Evolutionary conservation across 352 stramenopile species (phyloP).

Genomic region (Pythium monospermum): DNA sequence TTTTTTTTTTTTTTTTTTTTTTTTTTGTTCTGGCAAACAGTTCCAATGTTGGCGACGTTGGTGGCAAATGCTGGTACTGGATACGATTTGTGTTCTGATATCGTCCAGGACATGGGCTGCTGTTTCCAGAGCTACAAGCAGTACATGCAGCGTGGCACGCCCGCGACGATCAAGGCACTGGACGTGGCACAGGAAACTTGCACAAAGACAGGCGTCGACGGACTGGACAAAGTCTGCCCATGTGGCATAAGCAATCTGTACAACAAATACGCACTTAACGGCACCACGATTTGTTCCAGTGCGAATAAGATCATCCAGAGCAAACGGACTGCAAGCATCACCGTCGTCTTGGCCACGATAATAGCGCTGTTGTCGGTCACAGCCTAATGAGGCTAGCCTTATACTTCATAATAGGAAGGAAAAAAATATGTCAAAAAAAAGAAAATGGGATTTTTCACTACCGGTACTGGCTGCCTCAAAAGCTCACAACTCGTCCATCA

Average conservation of each 20-base stretch:
- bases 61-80: slow-evolving; percentile 40
- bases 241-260: slow-evolving; percentile 38
- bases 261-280: slow-evolving; percentile 52
- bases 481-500: slow-evolving; percentile 60
- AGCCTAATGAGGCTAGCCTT: slow-evolving; percentile 17
- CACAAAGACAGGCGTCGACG: slow-evolving; percentile 29
- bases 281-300: slow-evolving; percentile 63
- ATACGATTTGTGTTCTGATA: slow-evolving; percentile 66
- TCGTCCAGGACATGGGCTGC: slow-evolving; percentile 66
- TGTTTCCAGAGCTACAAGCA: slow-evolving; percentile 83
- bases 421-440: neutral
- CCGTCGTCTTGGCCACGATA: neutral
- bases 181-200: slow-evolving; percentile 49
- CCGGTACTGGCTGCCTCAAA: too few relatives aligned
- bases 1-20: neutral
- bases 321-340: slow-evolving; percentile 17
- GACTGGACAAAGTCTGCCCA: slow-evolving; percentile 40
- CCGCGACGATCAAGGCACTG: slow-evolving; percentile 37
- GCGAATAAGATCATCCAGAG: too few relatives aligned
- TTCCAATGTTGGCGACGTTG: slow-evolving; percentile 48
- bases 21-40: too few relatives aligned
- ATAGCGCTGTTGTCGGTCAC: neutral
- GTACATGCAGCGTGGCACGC: slow-evolving; percentile 65
- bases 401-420: neutral
- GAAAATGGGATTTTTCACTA: too few relatives aligned